Evolutionary conservation across 305 asterid species (phyloP), one percentile per base, ranked within the genome.

Genomic region (Salvia sclarea): DNA sequence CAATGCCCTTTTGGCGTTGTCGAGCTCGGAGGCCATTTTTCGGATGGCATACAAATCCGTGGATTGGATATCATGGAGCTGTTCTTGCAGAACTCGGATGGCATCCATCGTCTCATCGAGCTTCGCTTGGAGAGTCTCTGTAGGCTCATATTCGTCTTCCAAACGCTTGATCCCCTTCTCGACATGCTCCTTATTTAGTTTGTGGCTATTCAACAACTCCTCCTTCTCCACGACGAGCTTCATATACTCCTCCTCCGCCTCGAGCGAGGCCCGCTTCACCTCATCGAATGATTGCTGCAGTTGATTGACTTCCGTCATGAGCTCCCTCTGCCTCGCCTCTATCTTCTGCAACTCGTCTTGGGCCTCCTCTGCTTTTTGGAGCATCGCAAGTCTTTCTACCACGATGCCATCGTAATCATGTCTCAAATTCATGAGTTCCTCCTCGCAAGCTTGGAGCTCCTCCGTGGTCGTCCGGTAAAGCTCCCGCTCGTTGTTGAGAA

Each of bases 311-410:
- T 94, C 95, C 56, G 78, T 76, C 9, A 71, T 66, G 17, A 91
- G 90, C 69, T 74, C 69, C 70, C 66, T 66, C 40, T 68, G 66
- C 63, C 76, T 85, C 72, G 82, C 88, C 73, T 35, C 69, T 30
- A 83, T 75, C 50, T 76, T 64, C 44, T 78, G 77, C 12, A 74
- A 56, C 2, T 22, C 57, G 7, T 75, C 86, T 47, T 91, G 87
- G 6, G 91, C 90, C 10, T 86, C 96, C 54, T 83, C 88, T 3
- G 87, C 86, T 70, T 82, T 79, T 70, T 82, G 95, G 49, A 87
- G 73, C 10, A 89, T 86, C 2, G 71, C 70, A 8, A 77, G 5
- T 53, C 89, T 94, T 2, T 81, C 85, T 38, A 77, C 85, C 9
- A 84, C 60, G n/a, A 81, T 86, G 12, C 79, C 75, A 7, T 89